Evolutionary conservation across 2,329 filamentous ascomycete genomes (phyloP), one percentile per base, ranked within the genome.

Genomic region (Fusarium palustre): DNA sequence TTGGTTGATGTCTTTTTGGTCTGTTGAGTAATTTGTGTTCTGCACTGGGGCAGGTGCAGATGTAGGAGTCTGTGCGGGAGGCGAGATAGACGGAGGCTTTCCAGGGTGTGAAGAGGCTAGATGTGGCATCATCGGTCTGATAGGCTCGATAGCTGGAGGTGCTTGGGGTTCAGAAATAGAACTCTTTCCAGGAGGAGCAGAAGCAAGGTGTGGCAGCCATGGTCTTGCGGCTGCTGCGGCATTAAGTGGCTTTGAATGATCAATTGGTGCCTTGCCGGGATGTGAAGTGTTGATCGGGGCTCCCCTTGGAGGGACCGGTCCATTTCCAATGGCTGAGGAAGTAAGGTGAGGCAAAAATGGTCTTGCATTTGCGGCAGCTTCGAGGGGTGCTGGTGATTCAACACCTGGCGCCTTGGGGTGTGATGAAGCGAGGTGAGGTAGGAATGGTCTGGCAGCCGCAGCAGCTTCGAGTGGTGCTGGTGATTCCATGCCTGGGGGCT

Each of bases 1-100:
- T 73, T 90, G 87, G 36, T 88, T 83, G 36, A 97, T 91, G 68
- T 97, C 93, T 33, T 79, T 76, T 10, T 76, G 76, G 47, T 75
- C 74, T 16, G 68, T 70, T 4, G 71, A 55, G 20, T 64, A 61
- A 7, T 58, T 43, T 18, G 45, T 30, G 28, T 30, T 30, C 28
- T 11, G 28, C 28, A 30, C 62, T 5, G 69, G 62, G 12, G 55
- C 59, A 18, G 69, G 59, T 6, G 54, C 57, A 41, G 48, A 52
- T 30, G 48, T 52, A 2, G 71, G 60, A 3, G 55, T 53, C 7
- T 66, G 54, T 3, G 55, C 50, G 3, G 71, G 46, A 16, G 69
- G 68, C 47, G 53, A 16, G 62, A 12, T 64, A 46, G 62, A 54
- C 4, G 71, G 63, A 4, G 68, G 30, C 9, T 39, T 39, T n/a